Conservation (phyloP, 2,329 filamentous ascomycete species). For the Fusarium dimerum region DNA sequence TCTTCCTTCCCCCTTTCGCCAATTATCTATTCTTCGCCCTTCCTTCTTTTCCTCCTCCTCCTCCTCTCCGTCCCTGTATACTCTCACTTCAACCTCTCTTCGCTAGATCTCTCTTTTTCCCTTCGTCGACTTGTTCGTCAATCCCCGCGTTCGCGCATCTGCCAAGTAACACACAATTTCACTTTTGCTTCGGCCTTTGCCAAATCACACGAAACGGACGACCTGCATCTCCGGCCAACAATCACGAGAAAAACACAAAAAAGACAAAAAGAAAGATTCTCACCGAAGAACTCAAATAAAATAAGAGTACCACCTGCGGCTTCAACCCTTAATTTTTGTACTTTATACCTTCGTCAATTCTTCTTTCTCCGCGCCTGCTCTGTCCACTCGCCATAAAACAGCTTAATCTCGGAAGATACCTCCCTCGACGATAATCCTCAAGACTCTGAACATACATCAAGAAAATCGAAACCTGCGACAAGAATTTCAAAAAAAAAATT, state of each 20-base stretch:
- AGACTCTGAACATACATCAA: conserved; percentile 25
- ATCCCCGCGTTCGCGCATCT: conserved; percentile 23
- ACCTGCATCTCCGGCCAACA: conserved; percentile 15
- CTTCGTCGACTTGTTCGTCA: conserved; percentile 29
- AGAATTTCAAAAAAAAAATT: conserved; percentile 21
- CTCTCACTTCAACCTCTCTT: conserved; percentile 14
- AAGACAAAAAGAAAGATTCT: conserved; percentile 21
- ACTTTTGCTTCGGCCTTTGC: conserved; percentile 9
- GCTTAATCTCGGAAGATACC: conserved; percentile 24
- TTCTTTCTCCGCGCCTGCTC: conserved; percentile 25
- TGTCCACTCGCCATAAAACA: conserved; percentile 16
- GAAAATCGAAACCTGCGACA: conserved; percentile 22
- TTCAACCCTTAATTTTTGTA: conserved; percentile 30
- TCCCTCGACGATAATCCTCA: conserved; percentile 13
- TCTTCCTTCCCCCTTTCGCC: conserved; percentile 23
- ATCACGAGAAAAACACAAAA: conserved; percentile 13
- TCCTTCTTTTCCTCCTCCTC: conserved; percentile 32
- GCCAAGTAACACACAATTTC: conserved; percentile 22
- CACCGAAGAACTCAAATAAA: conserved; percentile 27
- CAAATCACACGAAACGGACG: conserved; percentile 7
- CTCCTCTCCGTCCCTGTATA: conserved; percentile 12
- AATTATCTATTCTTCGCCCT: conserved; percentile 30
- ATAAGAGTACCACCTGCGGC: conserved; percentile 31
- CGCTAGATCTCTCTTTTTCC: conserved; percentile 31
- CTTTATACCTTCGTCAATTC: conserved; percentile 31